These are phyloP conservation scores for Amphirosellinia nigrospora DNA, from an alignment of 495 filamentous ascomycete genomes.

Conservation along the genomic window DNA sequence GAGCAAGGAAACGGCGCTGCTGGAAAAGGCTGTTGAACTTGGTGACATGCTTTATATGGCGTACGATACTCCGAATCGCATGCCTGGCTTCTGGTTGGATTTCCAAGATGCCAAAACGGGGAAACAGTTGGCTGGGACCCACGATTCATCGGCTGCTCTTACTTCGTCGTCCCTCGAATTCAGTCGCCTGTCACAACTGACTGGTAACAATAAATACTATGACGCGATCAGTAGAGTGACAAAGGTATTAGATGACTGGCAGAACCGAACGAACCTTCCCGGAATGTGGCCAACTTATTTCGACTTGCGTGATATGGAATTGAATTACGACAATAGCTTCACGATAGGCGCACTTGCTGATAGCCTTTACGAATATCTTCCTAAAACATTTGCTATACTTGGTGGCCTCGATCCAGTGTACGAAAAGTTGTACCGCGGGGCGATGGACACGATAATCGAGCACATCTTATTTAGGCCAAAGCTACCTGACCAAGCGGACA, in stretches of 20 bases:
- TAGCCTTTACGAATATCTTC: slow-evolving; percentile 84
- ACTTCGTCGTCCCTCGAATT: slow-evolving; percentile 85
- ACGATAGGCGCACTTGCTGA: slow-evolving; percentile 78
- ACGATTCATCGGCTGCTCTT: slow-evolving; percentile 60
- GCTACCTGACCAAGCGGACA: slow-evolving; percentile 55
- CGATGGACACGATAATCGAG: slow-evolving; percentile 67
- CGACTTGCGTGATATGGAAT: slow-evolving; percentile 38
- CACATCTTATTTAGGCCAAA: slow-evolving; percentile 70
- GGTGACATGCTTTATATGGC: slow-evolving; percentile 83
- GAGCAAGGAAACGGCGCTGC: slow-evolving; percentile 68
- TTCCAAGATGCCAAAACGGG: slow-evolving; percentile 41
- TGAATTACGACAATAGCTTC: slow-evolving; percentile 52
- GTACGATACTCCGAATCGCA: slow-evolving; percentile 91
- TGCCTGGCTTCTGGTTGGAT: slow-evolving; percentile 79
- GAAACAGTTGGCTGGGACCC: slow-evolving; percentile 41
- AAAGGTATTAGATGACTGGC: slow-evolving; percentile 70
- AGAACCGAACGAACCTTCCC: slow-evolving; percentile 68
- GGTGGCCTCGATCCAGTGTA: slow-evolving; percentile 78
- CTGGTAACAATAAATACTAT: slow-evolving; percentile 80
- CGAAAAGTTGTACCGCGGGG: slow-evolving; percentile 72
- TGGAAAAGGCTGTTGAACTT: slow-evolving; percentile 81
- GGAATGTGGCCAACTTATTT: slow-evolving; percentile 60
- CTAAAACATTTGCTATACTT: slow-evolving; percentile 71
- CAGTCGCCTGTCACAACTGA: slow-evolving; percentile 81
- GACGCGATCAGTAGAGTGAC: slow-evolving; percentile 85